Evolutionary conservation across 2,329 filamentous ascomycete species (phyloP).

Genomic region (Monilinia laxa): DNA sequence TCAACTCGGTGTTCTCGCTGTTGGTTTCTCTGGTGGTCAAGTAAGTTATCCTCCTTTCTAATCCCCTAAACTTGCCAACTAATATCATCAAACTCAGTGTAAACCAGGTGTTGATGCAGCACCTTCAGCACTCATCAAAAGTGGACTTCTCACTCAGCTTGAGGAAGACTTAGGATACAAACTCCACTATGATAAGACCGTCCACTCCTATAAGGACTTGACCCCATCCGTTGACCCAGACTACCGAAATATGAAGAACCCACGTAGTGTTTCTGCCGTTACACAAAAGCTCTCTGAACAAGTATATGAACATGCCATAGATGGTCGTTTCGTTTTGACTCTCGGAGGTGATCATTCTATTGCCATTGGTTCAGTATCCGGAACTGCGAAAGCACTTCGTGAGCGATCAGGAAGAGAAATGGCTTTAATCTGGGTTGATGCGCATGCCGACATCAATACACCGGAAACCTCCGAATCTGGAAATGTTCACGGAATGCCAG

Average conservation of each 20-base stretch:
- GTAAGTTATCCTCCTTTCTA: constrained; percentile 49
- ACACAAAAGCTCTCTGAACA: constrained; percentile 77
- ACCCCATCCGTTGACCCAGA: constrained; percentile 71
- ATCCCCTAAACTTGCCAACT: constrained; percentile 25
- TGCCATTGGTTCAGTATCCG: constrained; percentile 89
- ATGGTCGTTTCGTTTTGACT: constrained; percentile 86
- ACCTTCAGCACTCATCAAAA: constrained; percentile 82
- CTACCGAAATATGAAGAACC: constrained; percentile 92
- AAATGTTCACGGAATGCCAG: constrained; percentile 98
- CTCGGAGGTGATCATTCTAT: constrained; percentile 96
- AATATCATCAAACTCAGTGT: constrained; percentile 53
- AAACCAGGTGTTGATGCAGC: constrained; percentile 91
- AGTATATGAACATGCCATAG: constrained; percentile 80
- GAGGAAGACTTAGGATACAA: constrained; percentile 84
- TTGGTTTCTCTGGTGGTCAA: constrained; percentile 95
- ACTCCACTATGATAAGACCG: constrained; percentile 76
- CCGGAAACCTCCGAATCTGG: constrained; percentile 87
- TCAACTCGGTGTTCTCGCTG: constrained; percentile 87
- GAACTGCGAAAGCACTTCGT: constrained; percentile 79
- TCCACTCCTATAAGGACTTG: constrained; percentile 79
- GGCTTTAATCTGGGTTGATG: constrained; percentile 98
- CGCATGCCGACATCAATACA: constrained; percentile 96
- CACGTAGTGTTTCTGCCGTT: constrained; percentile 79
- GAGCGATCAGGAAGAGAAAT: constrained; percentile 81
- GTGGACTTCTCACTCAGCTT: constrained; percentile 82